Conservation (phyloP, 2,329 filamentous ascomycete species). For the Aspergillus fijiensis region DNA sequence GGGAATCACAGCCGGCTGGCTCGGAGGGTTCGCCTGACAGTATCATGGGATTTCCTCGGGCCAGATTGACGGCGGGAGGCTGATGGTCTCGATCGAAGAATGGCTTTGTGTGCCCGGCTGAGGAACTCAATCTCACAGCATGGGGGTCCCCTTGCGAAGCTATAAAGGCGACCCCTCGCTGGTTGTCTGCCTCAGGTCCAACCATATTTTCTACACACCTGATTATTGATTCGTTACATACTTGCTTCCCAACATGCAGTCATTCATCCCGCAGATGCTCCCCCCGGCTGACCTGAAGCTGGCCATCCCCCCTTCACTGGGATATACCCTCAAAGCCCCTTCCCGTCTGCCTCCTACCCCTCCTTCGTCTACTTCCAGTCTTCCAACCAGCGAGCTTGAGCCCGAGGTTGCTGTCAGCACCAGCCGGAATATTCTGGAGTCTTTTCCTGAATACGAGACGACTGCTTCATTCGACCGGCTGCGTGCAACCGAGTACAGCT, state of each 20-base stretch:
- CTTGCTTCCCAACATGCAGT: neutral
- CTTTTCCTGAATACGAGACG: constrained; percentile 9
- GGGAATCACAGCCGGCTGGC: neutral
- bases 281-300: neutral
- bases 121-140: neutral
- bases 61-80: neutral
- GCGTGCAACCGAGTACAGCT: constrained; percentile 12
- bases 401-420: neutral
- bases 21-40: neutral
- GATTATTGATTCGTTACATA: neutral
- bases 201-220: neutral
- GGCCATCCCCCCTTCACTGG: neutral
- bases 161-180: neutral
- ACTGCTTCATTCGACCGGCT: constrained; percentile 4
- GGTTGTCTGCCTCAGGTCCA: neutral
- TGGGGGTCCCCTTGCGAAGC: neutral
- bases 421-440: neutral
- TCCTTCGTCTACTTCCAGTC: neutral
- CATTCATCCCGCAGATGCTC: neutral
- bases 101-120: neutral
- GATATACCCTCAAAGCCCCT: neutral
- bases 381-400: neutral
- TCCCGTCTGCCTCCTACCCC: neutral
- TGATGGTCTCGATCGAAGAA: neutral
- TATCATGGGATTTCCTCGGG: constrained; percentile 2